These are phyloP conservation scores for Monarda citriodora DNA, from an alignment of 305 asterid species.

Conservation along the genomic window DNA sequence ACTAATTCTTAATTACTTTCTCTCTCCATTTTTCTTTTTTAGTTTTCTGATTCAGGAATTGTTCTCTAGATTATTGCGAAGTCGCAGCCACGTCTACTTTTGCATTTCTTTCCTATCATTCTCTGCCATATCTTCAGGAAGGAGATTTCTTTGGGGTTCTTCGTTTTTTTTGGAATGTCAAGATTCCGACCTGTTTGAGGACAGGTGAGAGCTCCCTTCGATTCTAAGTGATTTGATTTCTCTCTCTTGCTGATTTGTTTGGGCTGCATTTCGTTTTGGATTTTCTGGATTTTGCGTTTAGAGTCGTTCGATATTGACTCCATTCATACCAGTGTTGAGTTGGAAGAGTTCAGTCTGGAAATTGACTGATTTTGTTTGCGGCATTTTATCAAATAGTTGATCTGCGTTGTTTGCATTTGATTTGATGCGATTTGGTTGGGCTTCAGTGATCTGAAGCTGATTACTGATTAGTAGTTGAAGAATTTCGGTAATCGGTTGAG, in stretches of 20 bases:
- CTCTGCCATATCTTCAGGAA: conserved; percentile 23
- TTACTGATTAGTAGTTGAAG: conserved; percentile 8
- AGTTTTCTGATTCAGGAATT: neutral
- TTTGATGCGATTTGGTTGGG: conserved; percentile 15
- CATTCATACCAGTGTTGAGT: conserved; percentile 9
- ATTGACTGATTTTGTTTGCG: neutral
- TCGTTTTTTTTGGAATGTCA: conserved; percentile 20
- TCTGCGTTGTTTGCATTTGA: conserved; percentile 25
- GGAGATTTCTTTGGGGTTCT: conserved; percentile 13
- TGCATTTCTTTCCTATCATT: conserved; percentile 23
- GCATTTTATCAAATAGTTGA: conserved; percentile 16
- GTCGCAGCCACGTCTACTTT: conserved; percentile 60
- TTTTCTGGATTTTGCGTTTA: conserved; percentile 1
- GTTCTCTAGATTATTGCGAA: conserved; percentile 12
- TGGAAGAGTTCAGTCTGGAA: neutral
- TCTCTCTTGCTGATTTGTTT: conserved; percentile 22
- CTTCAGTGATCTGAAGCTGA: conserved; percentile 6
- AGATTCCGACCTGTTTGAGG: conserved; percentile 23
- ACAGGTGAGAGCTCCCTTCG: conserved; percentile 17
- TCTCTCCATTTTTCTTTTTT: conserved; percentile 8
- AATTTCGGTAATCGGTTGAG: conserved; percentile 9
- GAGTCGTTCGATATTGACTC: conserved; percentile 15
- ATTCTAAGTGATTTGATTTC: conserved; percentile 12
- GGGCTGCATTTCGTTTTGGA: conserved; percentile 25
- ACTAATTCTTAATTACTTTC: conserved; percentile 16